phyloP scores from a whole-genome alignment of 2,329 filamentous ascomycete genomes.

The Madurella mycetomatis region DNA sequence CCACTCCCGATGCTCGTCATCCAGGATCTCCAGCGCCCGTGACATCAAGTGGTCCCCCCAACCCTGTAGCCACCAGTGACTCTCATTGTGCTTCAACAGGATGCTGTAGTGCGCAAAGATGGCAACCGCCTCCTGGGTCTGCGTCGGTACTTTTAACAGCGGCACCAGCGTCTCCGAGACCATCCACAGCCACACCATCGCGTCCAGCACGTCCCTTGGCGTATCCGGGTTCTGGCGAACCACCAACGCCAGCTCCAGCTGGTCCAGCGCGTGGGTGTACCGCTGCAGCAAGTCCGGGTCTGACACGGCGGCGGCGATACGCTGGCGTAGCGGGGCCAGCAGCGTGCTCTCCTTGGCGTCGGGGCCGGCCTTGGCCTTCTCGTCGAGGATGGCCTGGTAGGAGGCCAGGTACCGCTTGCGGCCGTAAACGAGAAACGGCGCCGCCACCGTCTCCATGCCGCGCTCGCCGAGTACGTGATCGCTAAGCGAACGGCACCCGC shows the following conservation, averaged over 20 bases:
- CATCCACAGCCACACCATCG: slow-evolving; percentile 39
- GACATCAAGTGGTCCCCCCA: slow-evolving; percentile 31
- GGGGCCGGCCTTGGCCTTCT: background rate
- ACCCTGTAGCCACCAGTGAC: slow-evolving; percentile 35
- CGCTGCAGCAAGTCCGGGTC: slow-evolving; percentile 19
- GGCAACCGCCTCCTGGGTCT: slow-evolving; percentile 29
- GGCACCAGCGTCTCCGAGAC: slow-evolving; percentile 35
- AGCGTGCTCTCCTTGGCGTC: background rate
- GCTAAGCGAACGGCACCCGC: slow-evolving; percentile 27
- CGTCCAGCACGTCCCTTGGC: slow-evolving; percentile 34
- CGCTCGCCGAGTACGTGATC: slow-evolving; percentile 19
- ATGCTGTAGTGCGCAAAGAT: slow-evolving; percentile 36
- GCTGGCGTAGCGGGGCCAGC: slow-evolving; percentile 25
- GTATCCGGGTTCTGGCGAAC: slow-evolving; percentile 11
- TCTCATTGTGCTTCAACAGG: slow-evolving; percentile 31
- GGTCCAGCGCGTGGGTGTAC: slow-evolving; percentile 32
- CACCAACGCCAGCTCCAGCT: slow-evolving; percentile 32
- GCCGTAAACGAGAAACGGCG: slow-evolving; percentile 26
- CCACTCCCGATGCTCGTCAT: slow-evolving; percentile 33
- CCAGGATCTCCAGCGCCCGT: slow-evolving; percentile 29
- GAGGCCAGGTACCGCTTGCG: slow-evolving; percentile 22
- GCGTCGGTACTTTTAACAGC: slow-evolving; percentile 28
- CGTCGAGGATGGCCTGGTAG: slow-evolving; percentile 8
- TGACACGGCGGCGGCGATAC: slow-evolving; percentile 14
- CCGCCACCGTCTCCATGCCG: slow-evolving; percentile 17